These are phyloP conservation scores for Lenwebbia sp. DNA, from an alignment of 345 rosid species.

Conservation along the genomic window DNA sequence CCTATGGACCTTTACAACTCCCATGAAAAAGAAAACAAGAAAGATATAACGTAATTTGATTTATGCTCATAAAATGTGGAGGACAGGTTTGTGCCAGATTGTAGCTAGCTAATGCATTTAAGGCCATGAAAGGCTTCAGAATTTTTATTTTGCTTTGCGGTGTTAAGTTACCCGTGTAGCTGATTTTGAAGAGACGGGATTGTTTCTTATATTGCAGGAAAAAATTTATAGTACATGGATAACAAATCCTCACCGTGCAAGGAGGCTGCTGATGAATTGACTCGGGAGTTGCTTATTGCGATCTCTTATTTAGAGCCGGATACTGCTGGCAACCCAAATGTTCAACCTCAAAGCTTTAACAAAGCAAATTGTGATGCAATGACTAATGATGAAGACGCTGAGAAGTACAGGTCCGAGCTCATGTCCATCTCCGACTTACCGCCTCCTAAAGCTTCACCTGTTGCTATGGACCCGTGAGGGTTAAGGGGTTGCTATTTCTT, in stretches of 20 bases:
- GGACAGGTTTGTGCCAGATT: background rate
- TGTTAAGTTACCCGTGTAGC: background rate
- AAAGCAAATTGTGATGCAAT: background rate
- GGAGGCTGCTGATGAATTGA: constrained; percentile 1
- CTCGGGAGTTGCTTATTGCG: constrained; percentile 5
- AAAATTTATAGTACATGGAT: background rate
- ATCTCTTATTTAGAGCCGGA: background rate
- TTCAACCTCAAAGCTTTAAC: background rate
- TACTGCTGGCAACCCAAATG: background rate
- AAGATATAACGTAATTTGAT: background rate
- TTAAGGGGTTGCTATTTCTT: background rate
- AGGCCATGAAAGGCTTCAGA: background rate
- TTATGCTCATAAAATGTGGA: background rate
- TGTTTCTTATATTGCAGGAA: background rate
- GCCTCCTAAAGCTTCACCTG: background rate
- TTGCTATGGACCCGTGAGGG: background rate
- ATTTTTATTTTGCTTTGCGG: background rate
- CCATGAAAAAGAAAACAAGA: background rate
- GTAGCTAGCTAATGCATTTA: background rate
- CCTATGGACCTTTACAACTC: background rate
- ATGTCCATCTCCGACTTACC: constrained; percentile 6
- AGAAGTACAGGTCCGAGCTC: constrained; percentile 7
- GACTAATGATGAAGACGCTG: background rate
- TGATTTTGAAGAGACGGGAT: background rate
- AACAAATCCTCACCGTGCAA: background rate